Percentiles rank a stretch among this genome's conserved stretches.
Evolutionary conservation across 2,329 filamentous ascomycete species (phyloP).

Genomic region (Rhytidhysteron rufulum): DNA sequence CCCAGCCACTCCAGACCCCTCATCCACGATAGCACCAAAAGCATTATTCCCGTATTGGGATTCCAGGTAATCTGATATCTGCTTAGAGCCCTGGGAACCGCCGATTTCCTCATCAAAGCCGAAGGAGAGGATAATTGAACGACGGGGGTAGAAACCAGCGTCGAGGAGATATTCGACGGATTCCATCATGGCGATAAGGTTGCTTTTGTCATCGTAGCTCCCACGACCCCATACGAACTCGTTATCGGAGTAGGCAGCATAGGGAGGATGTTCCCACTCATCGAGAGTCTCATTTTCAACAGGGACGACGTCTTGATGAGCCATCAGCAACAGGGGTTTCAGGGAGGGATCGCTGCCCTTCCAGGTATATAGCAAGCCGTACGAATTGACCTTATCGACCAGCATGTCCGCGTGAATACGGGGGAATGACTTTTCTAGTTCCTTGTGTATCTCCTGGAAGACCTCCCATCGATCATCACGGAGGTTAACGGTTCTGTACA

Average conservation of each 20-base stretch:
- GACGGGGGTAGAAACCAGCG: conserved; percentile 49
- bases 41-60: conserved; percentile 53
- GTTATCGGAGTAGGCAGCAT: conserved; percentile 54
- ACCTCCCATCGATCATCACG: conserved; percentile 57
- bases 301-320: conserved; percentile 63
- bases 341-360: conserved; percentile 47
- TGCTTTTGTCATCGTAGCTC: conserved; percentile 58
- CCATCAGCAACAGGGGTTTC: conserved; percentile 58
- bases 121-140: conserved; percentile 57
- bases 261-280: conserved; percentile 60
- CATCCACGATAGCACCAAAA: conserved; percentile 56
- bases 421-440: conserved; percentile 26
- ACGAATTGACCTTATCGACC: conserved; percentile 56
- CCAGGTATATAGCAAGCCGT: conserved; percentile 58
- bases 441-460: conserved; percentile 51
- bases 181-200: conserved; percentile 52
- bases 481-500: conserved; percentile 52
- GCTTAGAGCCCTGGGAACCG: conserved; percentile 48
- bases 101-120: conserved; percentile 63
- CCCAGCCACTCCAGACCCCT: conserved; percentile 49
- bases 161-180: conserved; percentile 55
- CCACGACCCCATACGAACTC: conserved; percentile 60
- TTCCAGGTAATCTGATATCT: conserved; percentile 46
- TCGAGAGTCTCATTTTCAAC: conserved; percentile 47
- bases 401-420: conserved; percentile 40